These are phyloP conservation scores for Malus orientalis DNA, from an alignment of 306 rosid species.

Conservation along the genomic window DNA sequence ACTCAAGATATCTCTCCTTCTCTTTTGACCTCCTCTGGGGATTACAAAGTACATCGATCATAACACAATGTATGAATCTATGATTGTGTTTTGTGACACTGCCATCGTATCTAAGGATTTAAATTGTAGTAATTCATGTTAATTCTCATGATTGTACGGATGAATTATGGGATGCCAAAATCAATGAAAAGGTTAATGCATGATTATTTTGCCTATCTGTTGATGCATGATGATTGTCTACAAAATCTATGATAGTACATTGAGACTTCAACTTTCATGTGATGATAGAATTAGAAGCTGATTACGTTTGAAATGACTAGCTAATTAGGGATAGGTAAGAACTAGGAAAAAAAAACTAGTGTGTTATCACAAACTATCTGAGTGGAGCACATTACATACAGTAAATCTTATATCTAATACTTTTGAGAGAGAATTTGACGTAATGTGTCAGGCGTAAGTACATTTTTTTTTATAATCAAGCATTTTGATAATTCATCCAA, in stretches of 20 bases:
- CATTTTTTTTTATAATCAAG: background rate
- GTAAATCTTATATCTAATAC: background rate
- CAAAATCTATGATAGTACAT: background rate
- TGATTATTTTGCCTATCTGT: background rate
- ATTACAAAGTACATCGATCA: constrained; percentile 5
- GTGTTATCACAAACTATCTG: background rate
- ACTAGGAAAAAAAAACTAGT: background rate
- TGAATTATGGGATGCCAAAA: constrained; percentile 2
- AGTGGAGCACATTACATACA: background rate
- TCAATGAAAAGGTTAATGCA: constrained; percentile 16
- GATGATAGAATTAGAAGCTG: background rate
- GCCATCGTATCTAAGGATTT: constrained; percentile 10
- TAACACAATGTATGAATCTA: background rate
- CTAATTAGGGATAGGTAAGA: background rate
- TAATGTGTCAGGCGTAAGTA: background rate
- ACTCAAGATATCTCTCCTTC: constrained; percentile 46
- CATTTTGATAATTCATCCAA: background rate
- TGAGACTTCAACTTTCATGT: background rate
- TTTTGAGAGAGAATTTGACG: background rate
- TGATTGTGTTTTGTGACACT: background rate
- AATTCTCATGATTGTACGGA: constrained; percentile 20
- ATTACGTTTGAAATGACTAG: background rate
- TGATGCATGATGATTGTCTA: background rate
- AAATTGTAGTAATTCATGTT: constrained; percentile 1
- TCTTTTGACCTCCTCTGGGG: constrained; percentile 49